These are phyloP conservation scores for Yamadazyma friedrichii DNA, from an alignment of 1,139 yeast genomes.

Conservation along the genomic window DNA sequence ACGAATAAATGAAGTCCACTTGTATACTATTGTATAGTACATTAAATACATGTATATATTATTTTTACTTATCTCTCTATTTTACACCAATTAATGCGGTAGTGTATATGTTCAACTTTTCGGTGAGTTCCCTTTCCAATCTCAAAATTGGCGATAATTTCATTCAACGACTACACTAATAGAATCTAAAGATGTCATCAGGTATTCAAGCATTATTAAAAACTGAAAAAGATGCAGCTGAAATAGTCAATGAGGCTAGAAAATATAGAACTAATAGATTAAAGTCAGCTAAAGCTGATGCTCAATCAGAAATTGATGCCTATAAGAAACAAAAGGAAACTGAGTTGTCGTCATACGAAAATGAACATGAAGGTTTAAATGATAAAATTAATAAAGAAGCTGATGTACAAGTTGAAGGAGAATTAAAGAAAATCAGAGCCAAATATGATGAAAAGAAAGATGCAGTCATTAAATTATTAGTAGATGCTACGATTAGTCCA, in stretches of 20 bases:
- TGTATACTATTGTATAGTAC: too few species aligned
- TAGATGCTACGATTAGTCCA: conserved; percentile 78
- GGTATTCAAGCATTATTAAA: conserved; percentile 43
- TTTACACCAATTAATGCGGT: background rate
- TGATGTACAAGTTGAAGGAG: conserved; percentile 57
- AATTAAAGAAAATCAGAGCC: conserved; percentile 60
- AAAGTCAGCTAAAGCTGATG: conserved; percentile 93
- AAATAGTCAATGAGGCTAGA: conserved; percentile 89
- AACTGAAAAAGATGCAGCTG: conserved; percentile 97
- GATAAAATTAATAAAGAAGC: conserved; percentile 73
- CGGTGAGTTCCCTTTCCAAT: conserved; percentile 1
- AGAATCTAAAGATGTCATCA: conserved; percentile 26
- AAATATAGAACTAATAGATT: conserved; percentile 81
- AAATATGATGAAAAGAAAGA: conserved; percentile 62
- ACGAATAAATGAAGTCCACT: conserved; percentile 33
- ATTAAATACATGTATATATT: background rate
- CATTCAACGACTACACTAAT: conserved; percentile 3
- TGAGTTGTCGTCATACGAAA: conserved; percentile 73
- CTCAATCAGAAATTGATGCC: conserved; percentile 82
- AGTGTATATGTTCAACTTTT: background rate
- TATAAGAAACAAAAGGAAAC: conserved; percentile 83
- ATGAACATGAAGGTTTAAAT: conserved; percentile 65
- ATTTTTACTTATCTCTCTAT: background rate
- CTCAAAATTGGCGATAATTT: conserved; percentile 1
- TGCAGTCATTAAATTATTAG: conserved; percentile 70